Conservation (phyloP, 805 yeast genomes). For the Starmerella apis region DNA sequence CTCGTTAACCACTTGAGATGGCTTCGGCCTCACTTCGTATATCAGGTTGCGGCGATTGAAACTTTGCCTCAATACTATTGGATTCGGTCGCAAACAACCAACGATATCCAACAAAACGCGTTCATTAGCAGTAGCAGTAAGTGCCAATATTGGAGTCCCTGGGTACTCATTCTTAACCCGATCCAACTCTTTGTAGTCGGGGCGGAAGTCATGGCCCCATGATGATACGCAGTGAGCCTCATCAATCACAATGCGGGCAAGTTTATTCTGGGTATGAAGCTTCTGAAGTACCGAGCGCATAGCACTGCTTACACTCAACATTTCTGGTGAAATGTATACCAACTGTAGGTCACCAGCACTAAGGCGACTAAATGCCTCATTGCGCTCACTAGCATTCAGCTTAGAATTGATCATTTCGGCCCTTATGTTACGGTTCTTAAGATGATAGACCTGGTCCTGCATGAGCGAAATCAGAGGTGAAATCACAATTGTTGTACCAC, state of each 20-base stretch:
- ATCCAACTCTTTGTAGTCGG: conserved; percentile 78
- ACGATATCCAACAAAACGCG: conserved; percentile 78
- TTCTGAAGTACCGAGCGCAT: conserved; percentile 53
- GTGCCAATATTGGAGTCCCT: conserved; percentile 80
- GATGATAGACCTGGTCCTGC: conserved; percentile 93
- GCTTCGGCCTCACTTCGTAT: conserved; percentile 65
- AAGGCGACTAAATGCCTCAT: conserved; percentile 50
- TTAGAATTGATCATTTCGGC: conserved; percentile 87
- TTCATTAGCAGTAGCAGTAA: conserved; percentile 94
- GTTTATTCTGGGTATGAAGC: conserved; percentile 43
- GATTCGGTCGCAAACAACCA: conserved; percentile 55
- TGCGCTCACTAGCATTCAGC: conserved; percentile 52
- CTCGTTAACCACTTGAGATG: conserved; percentile 7
- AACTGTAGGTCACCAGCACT: conserved; percentile 58
- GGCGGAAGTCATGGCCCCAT: conserved; percentile 98
- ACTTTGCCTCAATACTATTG: conserved; percentile 67
- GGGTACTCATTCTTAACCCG: conserved; percentile 66
- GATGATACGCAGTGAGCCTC: conserved; percentile 97
- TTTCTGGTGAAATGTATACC: conserved; percentile 87
- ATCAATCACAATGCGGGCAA: conserved; percentile 86
- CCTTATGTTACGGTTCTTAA: conserved; percentile 51
- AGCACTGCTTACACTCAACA: conserved; percentile 66
- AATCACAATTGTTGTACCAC: conserved; percentile 80
- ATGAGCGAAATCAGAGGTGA: conserved; percentile 91
- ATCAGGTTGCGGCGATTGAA: conserved; percentile 79